Base-by-base conservation (phyloP, 2,329 filamentous ascomycete genomes). In the Apiospora malaysiana region DNA sequence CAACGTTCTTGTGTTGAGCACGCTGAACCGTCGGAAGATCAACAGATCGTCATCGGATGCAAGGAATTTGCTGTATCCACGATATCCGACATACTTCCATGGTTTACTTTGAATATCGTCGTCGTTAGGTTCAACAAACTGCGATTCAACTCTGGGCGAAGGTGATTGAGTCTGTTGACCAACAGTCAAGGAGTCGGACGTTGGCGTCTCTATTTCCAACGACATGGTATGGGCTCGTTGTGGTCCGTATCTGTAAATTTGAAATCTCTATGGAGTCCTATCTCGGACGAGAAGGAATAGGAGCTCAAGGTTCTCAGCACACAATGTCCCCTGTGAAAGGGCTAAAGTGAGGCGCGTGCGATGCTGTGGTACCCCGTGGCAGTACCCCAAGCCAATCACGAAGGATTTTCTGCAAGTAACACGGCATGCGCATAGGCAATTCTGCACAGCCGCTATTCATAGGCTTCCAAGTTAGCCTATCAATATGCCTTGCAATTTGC, bases 11-110 rank as follows among this genome's bases (percentile, higher is more conserved):
- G 73, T 71, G 56, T 80, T 81, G 0, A 82, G 72, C 0, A 73
- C 69, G 9, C 74, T 74, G 66, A 83, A 83, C 16, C 79, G 76
- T 7, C 81, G 76, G 4, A 82, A 75, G 9, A 82, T 75, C 27
- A 76, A 72, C n/a, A 79, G 75, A 56, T 79, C 79, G 21, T 75
- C 73, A 4, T 81, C 79, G 0, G 79, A 79, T 5, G 78, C 73
- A 5, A 80, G 68, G 63, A 80, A 80, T 1, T 75, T 42, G 0
- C 76, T 10, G 66, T 78, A 81, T 27, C 75, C 74, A 16, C 68
- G 72, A 51, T 80, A 80, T 0, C 79, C 78, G 9, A 78, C 74
- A 59, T 77, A 79, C 63, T 80, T 79, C 78, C 79, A 80, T 4
- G 77, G 77, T 42, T 78, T 78, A 8, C 59, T 45, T 25, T 68